phyloP scores from a whole-genome alignment of 2,329 filamentous ascomycete genomes.

The Aspergillus sp. region DNA sequence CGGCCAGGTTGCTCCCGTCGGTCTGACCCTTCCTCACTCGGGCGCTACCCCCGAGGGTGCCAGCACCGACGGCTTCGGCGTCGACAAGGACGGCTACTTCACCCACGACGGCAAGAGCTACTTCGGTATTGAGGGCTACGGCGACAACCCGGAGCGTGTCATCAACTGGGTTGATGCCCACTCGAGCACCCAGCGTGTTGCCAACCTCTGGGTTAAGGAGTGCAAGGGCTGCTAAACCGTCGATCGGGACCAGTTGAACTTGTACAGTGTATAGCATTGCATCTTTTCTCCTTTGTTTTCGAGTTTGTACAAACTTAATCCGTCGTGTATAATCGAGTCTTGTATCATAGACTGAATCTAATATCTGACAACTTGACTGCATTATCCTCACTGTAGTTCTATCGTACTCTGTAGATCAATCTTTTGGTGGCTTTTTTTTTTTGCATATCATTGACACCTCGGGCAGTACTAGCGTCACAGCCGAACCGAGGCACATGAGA shows the following conservation, averaged over 20 bases:
- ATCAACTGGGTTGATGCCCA: constrained; percentile 23
- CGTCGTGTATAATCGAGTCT: background rate
- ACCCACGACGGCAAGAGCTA: constrained; percentile 19
- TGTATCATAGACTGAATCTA: background rate
- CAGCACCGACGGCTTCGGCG: constrained; percentile 17
- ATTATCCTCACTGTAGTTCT: no score
- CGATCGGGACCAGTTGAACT: background rate
- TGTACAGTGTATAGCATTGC: background rate
- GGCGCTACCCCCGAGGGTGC: constrained; percentile 17
- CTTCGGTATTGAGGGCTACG: constrained; percentile 21
- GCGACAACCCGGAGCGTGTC: constrained; percentile 13
- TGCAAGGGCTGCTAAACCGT: constrained; percentile 14
- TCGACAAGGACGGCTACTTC: constrained; percentile 20
- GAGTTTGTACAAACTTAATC: background rate
- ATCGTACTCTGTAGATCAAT: no score
- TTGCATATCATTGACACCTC: background rate
- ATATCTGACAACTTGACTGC: no score
- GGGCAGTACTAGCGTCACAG: background rate
- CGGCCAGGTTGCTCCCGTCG: constrained; percentile 13
- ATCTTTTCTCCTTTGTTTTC: background rate
- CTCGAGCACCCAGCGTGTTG: constrained; percentile 12
- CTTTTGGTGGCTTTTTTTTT: no score
- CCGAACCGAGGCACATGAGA: background rate
- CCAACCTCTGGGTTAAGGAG: constrained; percentile 21
- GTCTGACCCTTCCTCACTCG: constrained; percentile 23